Evolutionary conservation across 2,329 filamentous ascomycete genomes (phyloP).

Genomic region (Monilinia vaccinii-corymbosi): DNA sequence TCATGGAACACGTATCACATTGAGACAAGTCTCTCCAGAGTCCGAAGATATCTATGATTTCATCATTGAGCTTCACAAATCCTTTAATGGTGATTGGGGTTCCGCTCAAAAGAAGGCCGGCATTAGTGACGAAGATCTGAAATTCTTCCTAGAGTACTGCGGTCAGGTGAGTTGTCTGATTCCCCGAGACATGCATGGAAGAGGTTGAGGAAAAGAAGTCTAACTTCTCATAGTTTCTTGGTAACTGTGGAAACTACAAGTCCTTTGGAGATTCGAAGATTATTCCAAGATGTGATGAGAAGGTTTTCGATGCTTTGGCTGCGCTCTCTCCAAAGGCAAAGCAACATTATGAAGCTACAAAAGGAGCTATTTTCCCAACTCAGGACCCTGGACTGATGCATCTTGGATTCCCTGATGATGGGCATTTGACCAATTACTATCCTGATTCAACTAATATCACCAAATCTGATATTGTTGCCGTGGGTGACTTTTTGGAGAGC

Average conservation of each 20-base stretch:
- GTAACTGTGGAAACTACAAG: conserved; percentile 76
- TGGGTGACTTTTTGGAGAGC: conserved; percentile 64
- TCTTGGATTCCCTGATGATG: conserved; percentile 63
- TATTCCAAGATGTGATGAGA: conserved; percentile 59
- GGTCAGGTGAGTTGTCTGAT: conserved; percentile 26
- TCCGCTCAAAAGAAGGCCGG: conserved; percentile 54
- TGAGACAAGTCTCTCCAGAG: conserved; percentile 74
- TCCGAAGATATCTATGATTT: conserved; percentile 75
- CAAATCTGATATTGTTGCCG: conserved; percentile 61
- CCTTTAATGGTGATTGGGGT: conserved; percentile 61
- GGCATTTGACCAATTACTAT: conserved; percentile 77
- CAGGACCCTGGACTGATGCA: conserved; percentile 58
- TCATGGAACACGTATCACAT: conserved; percentile 66
- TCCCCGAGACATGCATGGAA: neutral
- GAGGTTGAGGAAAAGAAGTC: neutral
- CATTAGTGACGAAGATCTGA: conserved; percentile 54
- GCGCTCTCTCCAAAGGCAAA: conserved; percentile 49
- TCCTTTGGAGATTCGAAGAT: conserved; percentile 82
- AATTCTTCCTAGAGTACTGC: conserved; percentile 68
- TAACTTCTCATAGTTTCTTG: conserved; percentile 49
- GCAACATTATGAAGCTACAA: conserved; percentile 57
- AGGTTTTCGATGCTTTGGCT: conserved; percentile 56
- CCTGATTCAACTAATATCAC: conserved; percentile 67
- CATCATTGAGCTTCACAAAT: conserved; percentile 62
- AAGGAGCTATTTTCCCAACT: conserved; percentile 63